These are phyloP conservation scores for Ustilago vetiveriae DNA, from an alignment of 1,284 basidiomycete species.

Conservation along the genomic window DNA sequence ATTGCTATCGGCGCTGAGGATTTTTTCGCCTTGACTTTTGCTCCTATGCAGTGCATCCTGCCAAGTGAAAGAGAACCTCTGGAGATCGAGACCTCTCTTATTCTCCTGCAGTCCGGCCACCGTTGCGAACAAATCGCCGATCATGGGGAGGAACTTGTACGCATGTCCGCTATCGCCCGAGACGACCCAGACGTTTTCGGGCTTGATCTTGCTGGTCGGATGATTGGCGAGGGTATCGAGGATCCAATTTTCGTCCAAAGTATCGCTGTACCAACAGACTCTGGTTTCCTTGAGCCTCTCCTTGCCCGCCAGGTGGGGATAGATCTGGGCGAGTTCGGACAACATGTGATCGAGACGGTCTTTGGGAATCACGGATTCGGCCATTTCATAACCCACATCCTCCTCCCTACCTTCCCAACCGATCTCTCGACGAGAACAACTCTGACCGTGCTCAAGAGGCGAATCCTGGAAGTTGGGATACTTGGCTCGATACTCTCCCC, in stretches of 20 bases:
- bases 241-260: conserved; percentile 69
- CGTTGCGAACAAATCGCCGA: conserved; percentile 79
- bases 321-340: conserved; percentile 72
- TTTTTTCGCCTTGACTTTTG: not conserved
- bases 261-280: conserved; percentile 79
- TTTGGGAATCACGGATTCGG: conserved; percentile 71
- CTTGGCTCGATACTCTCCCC: conserved; percentile 11
- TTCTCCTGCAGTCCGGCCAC: conserved; percentile 36
- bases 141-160: conserved; percentile 78
- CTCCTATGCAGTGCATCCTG: conserved; percentile 22
- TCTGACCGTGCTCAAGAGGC: not conserved
- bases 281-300: conserved; percentile 73
- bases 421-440: not conserved
- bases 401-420: conserved; percentile 1
- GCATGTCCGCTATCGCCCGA: conserved; percentile 70
- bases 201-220: not conserved
- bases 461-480: conserved; percentile 22
- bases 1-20: conserved; percentile 31
- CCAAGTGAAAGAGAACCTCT: conserved; percentile 39
- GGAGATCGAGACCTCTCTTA: conserved; percentile 9
- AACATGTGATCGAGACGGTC: conserved; percentile 72
- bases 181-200: conserved; percentile 68
- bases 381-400: conserved; percentile 13
- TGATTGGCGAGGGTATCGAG: conserved; percentile 69
- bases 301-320: conserved; percentile 73